Base-by-base conservation (phyloP, 257 asterid species). In the Nemophila menziesii region DNA sequence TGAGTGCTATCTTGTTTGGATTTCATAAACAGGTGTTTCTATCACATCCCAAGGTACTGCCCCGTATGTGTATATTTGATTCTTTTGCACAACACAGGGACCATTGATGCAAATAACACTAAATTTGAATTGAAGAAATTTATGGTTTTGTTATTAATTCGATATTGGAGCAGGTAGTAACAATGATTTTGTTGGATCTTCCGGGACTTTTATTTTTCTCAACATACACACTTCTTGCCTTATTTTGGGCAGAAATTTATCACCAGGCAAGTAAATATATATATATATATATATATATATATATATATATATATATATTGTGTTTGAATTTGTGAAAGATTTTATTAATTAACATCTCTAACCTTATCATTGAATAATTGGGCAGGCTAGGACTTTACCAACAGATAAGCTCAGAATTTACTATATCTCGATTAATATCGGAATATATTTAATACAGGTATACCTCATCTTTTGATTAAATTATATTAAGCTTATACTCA, bases 211-310 rank as follows among this genome's bases (percentile, higher is more conserved):
- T 86, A 47, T 86, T 86, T 71, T 81, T 86, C 72, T 86, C 96
- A 55, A 78, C 96, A 23, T 86, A 71, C 62, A 74, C 94, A 22
- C 94, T 86, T 62, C 93, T 81, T 59, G 90, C 79, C 51, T 82
- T 86, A 46, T 86, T 86, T 48, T 86, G 96, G 96, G 96, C 96
- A 5, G 96, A 81, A 70, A 78, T 86, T 65, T 86, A 86, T 66
- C 92, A 86, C 67, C 96, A 86, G 86, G 96, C 77, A 58, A 59
- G 70, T 57, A 33, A 46, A 60, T 58, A 36, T 33, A 55, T 57
- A 43, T 24, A 16, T 41, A n/a, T n/a, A n/a, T n/a, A n/a, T n/a
- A n/a, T n/a, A n/a, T n/a, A n/a, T n/a, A n/a, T n/a, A n/a, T n/a
- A n/a, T n/a, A n/a, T n/a, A n/a, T n/a, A n/a, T n/a, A n/a, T n/a